phyloP scores from a whole-genome alignment of 2,329 filamentous ascomycete genomes.

The Cytospora piceicola region DNA sequence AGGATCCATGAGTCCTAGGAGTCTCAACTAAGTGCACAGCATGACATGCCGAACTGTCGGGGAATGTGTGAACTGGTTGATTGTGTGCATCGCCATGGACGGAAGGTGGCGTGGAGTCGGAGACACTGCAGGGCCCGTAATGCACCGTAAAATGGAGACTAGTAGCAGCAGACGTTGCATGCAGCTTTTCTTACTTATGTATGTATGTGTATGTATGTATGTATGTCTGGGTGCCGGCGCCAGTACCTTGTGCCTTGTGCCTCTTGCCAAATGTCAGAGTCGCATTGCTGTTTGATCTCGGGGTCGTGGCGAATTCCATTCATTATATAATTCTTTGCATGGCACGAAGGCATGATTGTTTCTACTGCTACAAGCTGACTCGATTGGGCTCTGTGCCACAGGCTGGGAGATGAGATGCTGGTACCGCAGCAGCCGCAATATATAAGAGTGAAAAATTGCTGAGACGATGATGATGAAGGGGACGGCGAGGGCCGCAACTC shows the following conservation, averaged over 20 bases:
- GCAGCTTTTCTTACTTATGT: neutral
- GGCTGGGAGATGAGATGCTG: neutral
- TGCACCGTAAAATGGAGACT: too few species aligned
- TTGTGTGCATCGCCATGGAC: neutral
- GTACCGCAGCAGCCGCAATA: conserved; percentile 1
- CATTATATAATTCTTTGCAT: too few species aligned
- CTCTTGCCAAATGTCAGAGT: too few species aligned
- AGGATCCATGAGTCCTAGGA: too few species aligned
- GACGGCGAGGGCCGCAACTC: neutral
- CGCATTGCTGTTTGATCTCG: neutral
- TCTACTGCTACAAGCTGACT: neutral
- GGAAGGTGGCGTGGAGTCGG: conserved; percentile 3
- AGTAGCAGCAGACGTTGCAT: neutral
- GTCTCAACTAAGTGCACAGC: neutral
- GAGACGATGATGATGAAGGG: neutral
- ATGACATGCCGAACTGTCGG: neutral
- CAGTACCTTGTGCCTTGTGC: too few species aligned
- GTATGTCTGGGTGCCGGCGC: too few species aligned
- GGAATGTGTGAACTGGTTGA: neutral
- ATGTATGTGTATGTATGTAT: too few species aligned
- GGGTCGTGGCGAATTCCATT: neutral
- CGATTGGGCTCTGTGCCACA: neutral
- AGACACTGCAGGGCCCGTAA: neutral
- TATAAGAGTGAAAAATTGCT: neutral
- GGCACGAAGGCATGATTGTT: too few species aligned